Evolutionary conservation across 768 basidiomycete genomes (phyloP), one percentile per base, ranked within the genome.

Genomic region (Phaeolepiota aurea): DNA sequence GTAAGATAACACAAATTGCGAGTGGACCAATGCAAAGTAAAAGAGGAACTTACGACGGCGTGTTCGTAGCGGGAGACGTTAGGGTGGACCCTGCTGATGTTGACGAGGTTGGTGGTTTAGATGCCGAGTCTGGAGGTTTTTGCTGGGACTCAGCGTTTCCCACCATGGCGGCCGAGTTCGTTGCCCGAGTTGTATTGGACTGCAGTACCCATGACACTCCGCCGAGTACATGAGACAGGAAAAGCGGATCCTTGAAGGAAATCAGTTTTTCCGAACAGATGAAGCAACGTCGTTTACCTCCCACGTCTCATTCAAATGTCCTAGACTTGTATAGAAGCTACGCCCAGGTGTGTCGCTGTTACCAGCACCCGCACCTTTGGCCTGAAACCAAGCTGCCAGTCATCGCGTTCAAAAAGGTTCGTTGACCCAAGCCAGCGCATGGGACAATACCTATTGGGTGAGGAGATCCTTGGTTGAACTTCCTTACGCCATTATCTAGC

Each of bases 271-370:
- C 2, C 10, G 13, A 20, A 12, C 18, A 19, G 5, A 38, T 18
- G 2, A 9, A 13, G 15, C 10, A 20, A 38, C 5, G n/a, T n/a
- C n/a, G n/a, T n/a, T n/a, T 40, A 80, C 84, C 63, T 74, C 61
- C 86, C 85, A 88, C 21, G 84, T 87, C 51, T 83, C 78, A 50
- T 78, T 80, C 39, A 78, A 60, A 55, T 93, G 89, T 0, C 88
- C 88, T 0, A 91, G 69, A 46, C 78, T 71, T 0, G 89, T 91
- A 55, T 87, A 91, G 64, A 86, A 91, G 50, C 85, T 87, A 25
- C 88, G 72, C 15, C 87, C 89, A 2, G 79, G 71, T 30, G 54
- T 51, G 18, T 69, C 56, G 14, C 66, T 58, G 19, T 53, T 55
- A 47, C 74, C 65, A 3, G 76, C 74, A 0, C 86, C 86, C 20